Evolutionary conservation across 805 yeast species (phyloP), one percentile per base, ranked within the genome.

Genomic region (Nakazawaea wyomingensis): DNA sequence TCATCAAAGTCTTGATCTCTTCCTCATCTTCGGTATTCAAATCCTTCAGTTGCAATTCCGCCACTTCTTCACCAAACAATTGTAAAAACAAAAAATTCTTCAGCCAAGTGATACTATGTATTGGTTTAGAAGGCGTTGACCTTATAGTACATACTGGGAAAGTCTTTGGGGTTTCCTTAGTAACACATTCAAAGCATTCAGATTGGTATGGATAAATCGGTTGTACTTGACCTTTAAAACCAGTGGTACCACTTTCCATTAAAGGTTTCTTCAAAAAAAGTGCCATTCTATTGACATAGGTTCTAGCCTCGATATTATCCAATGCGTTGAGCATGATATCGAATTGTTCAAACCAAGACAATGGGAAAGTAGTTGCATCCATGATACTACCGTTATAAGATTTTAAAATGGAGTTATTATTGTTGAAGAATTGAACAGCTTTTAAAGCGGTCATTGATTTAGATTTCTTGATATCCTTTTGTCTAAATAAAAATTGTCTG

Each of bases 61-160:
- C 54, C 18, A 44, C 60, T 38, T 67, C 70, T 37, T 78, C 79
- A 17, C 79, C 80, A 58, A 89, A 91, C 29, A 93, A 66, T 55
- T 88, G 95, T 19, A 77, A 72, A 57, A 93, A 89, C 40, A 93
- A 64, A 56, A 87, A 95, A 53, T 85, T 87, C 58, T 93, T 93
- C 7, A 97, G 95, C 99, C 99, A 93, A 1, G 95, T 96, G 20
- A 93, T 82, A 60, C 96, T 89, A 57, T 93, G 99, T 5, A 93
- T 82, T 0, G 97, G 97, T 56, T 85, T 89, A 0, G 96, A 86
- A 0, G 99, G 99, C 0, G 99, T 93, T 5, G 96, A 87, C 50
- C 99, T 72, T 46, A 93, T 93, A 0, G 99, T 93, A 60, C 99
- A 93, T 1, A 93, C 96, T 0, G 99, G 97, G 60, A 80, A 93